Evolutionary conservation across 371 early-diverging fungal genomes (phyloP), one percentile per base, ranked within the genome.

Genomic region (Capniomyces stellatus): DNA sequence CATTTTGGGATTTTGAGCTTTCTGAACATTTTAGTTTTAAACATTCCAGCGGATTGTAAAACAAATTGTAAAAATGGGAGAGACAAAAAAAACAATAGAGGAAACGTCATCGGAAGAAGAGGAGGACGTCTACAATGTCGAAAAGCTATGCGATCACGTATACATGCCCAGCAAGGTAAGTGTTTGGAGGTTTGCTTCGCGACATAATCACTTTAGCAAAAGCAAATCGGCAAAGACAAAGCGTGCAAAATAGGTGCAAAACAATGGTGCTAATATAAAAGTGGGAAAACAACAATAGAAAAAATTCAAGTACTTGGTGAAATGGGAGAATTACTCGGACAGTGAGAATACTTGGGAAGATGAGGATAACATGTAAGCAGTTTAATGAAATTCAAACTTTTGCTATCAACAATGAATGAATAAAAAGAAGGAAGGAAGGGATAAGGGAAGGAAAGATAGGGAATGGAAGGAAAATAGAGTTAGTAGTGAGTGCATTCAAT

Each of bases 311-410:
- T 69, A 58, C 49, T 43, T 57, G 44, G 58, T 69, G 51, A 69
- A 66, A 51, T 69, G 69, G 69, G 56, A 64, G 28, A 64, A 59
- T 1, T 69, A 66, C 27, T 55, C 59, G 0, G 57, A 57, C 28
- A 58, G 59, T 13, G 67, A 69, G 19, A 62, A 64, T 58, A 66
- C 69, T 2, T 69, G 69, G 69, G 69, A 69, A 41, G 46, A 13
- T 8, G 67, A 66, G 43, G 64, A 67, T 3, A 64, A 69, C 50
- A 49, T 69, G 58, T 53, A 54, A 57, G 54, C 28, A n/a, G 35
- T n/a, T n/a, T n/a, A n/a, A n/a, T n/a, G n/a, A n/a, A n/a, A n/a
- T n/a, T n/a, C n/a, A n/a, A n/a, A n/a, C n/a, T n/a, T n/a, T n/a
- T n/a, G n/a, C n/a, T 15, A 49, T n/a, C 49, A 29, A 54, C 19